Conservation (phyloP, 352 stramenopile genomes). For the Blastocystis hominis region DNA sequence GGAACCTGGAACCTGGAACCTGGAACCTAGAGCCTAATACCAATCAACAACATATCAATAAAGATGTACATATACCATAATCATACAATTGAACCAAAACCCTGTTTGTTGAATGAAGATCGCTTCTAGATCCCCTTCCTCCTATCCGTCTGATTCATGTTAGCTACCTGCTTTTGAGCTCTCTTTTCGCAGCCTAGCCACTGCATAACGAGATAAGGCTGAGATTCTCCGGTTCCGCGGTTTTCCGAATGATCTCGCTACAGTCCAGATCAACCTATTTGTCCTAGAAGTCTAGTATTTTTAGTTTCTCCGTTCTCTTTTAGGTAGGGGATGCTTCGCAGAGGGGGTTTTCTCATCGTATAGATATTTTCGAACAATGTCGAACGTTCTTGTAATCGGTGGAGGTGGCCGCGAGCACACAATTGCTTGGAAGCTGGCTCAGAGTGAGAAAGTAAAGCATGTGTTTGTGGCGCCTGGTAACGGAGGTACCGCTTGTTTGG, state of each 20-base stretch:
- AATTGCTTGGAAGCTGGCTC: constrained; percentile 82
- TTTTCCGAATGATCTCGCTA: neutral
- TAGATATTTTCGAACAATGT: constrained; percentile 57
- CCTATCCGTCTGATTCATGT: too few species aligned
- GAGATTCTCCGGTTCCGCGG: neutral
- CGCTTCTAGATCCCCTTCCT: too few species aligned
- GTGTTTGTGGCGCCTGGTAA: constrained; percentile 71
- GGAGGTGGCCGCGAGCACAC: constrained; percentile 82
- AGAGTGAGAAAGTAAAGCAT: constrained; percentile 66
- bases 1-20: neutral
- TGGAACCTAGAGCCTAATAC: neutral
- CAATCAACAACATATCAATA: too few species aligned
- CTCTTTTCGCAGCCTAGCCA: neutral
- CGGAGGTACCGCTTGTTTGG: constrained; percentile 64
- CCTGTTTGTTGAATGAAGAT: too few species aligned
- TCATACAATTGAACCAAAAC: too few species aligned
- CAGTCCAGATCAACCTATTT: neutral
- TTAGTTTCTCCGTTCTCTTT: neutral
- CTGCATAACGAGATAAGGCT: neutral
- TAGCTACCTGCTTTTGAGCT: neutral
- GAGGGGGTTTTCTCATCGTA: neutral
- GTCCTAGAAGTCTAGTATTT: neutral
- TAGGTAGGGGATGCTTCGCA: neutral
- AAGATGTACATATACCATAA: too few species aligned
- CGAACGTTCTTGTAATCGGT: constrained; percentile 77